Conservation (phyloP, 1,284 basidiomycete genomes). For the Exobasidium rhododendri region DNA sequence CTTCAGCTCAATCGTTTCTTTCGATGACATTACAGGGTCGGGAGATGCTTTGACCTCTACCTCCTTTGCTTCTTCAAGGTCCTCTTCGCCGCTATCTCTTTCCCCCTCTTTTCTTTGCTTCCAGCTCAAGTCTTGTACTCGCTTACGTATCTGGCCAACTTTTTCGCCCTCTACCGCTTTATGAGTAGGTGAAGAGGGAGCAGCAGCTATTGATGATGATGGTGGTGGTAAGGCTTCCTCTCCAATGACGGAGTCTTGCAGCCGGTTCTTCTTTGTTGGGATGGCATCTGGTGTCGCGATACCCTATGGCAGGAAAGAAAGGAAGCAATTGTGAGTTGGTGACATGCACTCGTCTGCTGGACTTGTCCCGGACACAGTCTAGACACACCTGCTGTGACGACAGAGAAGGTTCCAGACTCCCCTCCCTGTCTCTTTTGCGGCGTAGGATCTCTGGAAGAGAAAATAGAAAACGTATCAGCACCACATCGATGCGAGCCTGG, state of each 20-base stretch:
- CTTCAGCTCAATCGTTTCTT: background rate
- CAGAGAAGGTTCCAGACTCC: conserved; percentile 33
- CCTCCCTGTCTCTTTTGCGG: conserved; percentile 41
- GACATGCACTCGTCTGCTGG: no score
- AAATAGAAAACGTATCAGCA: background rate
- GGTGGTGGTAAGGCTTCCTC: background rate
- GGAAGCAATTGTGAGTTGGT: no score
- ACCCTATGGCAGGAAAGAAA: conserved; percentile 18
- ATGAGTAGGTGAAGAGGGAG: background rate
- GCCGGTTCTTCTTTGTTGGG: conserved; percentile 43
- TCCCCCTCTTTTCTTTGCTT: conserved; percentile 20
- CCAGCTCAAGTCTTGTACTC: conserved; percentile 40
- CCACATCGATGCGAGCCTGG: background rate
- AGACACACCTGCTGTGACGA: conserved; percentile 12
- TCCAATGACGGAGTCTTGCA: conserved; percentile 19
- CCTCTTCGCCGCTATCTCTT: conserved; percentile 4
- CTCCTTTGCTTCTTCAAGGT: conserved; percentile 4
- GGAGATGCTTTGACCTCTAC: background rate
- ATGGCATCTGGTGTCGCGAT: conserved; percentile 23
- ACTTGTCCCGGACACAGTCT: no score
- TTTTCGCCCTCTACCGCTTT: conserved; percentile 28
- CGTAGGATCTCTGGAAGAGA: conserved; percentile 14
- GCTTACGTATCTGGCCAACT: conserved; percentile 43
- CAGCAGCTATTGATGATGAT: conserved; percentile 8
- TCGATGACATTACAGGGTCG: background rate